These are phyloP conservation scores for Rhodosporidiobolus sp. DNA, from an alignment of 768 basidiomycete genomes.

Conservation along the genomic window DNA sequence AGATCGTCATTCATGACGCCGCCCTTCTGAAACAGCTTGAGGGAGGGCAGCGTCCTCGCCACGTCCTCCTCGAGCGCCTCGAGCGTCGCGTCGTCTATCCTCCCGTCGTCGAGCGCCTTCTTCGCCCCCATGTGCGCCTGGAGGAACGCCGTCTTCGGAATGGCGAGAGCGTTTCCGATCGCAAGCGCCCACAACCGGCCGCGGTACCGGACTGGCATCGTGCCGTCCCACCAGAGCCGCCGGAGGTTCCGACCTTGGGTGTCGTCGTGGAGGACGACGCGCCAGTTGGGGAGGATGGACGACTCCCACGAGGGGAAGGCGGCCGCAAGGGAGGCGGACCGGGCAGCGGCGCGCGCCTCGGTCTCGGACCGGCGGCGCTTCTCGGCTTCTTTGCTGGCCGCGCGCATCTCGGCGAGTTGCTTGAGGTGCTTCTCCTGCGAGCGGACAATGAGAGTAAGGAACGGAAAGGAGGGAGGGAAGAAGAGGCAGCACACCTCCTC, in stretches of 20 bases:
- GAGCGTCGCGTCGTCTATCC: no score
- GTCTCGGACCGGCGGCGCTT: conserved; percentile 60
- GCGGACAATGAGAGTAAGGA: neutral
- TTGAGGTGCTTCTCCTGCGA: conserved; percentile 64
- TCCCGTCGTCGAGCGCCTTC: conserved; percentile 62
- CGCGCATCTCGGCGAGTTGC: conserved; percentile 87
- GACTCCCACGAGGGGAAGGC: conserved; percentile 72
- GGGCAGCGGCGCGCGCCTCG: conserved; percentile 60
- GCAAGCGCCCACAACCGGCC: conserved; percentile 78
- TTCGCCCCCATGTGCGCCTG: conserved; percentile 53
- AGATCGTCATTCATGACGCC: conserved; percentile 74
- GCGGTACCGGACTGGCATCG: conserved; percentile 73
- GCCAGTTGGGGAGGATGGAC: conserved; percentile 78
- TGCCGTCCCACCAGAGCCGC: conserved; percentile 78
- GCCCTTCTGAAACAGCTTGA: conserved; percentile 75
- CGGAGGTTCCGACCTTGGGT: conserved; percentile 5
- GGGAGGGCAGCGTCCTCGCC: conserved; percentile 63
- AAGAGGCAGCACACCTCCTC: conserved; percentile 57
- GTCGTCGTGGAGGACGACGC: conserved; percentile 54
- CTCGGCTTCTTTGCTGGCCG: conserved; percentile 67
- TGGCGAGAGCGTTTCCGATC: conserved; percentile 75
- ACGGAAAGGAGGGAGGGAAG: neutral
- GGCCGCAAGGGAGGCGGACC: conserved; percentile 66
- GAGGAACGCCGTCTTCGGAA: conserved; percentile 66
- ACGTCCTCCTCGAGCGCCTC: conserved; percentile 57